Conservation (phyloP, 768 basidiomycete species). For the Leucocoprinus birnbaumii region DNA sequence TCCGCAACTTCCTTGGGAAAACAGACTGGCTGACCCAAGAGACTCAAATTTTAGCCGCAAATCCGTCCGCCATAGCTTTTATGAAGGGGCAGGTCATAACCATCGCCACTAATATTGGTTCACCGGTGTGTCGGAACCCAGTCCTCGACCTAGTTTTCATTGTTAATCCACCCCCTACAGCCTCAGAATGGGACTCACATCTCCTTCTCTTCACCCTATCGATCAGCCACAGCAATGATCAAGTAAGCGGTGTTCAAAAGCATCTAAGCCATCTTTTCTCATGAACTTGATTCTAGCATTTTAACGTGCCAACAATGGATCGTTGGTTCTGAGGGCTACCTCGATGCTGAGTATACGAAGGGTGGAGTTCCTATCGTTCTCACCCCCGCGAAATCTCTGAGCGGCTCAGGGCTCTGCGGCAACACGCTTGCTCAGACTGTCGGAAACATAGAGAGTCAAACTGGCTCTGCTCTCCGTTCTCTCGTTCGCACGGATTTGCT, state of each 20-base stretch:
- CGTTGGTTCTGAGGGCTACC: constrained; percentile 61
- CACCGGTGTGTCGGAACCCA: constrained; percentile 45
- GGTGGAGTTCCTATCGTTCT: constrained; percentile 64
- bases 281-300: constrained; percentile 34
- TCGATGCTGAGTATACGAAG: constrained; percentile 59
- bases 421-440: constrained; percentile 14
- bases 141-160: not conserved
- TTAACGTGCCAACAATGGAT: constrained; percentile 65
- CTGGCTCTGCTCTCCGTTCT: not conserved
- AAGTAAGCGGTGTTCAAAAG: constrained; percentile 43
- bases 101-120: constrained; percentile 70
- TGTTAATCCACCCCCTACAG: constrained; percentile 25
- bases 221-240: constrained; percentile 42
- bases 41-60: constrained; percentile 48
- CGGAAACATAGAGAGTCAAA: not conserved
- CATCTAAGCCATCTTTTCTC: not conserved
- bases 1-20: constrained; percentile 64
- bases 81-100: constrained; percentile 63
- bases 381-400: constrained; percentile 34
- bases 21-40: constrained; percentile 54
- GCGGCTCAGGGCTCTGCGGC: constrained; percentile 38
- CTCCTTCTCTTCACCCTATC: constrained; percentile 56
- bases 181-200: constrained; percentile 53
- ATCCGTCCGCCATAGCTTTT: constrained; percentile 53
- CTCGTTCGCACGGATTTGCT: not conserved